Conservation (phyloP, 495 filamentous ascomycete species). For the Bathelium albidoporum region DNA sequence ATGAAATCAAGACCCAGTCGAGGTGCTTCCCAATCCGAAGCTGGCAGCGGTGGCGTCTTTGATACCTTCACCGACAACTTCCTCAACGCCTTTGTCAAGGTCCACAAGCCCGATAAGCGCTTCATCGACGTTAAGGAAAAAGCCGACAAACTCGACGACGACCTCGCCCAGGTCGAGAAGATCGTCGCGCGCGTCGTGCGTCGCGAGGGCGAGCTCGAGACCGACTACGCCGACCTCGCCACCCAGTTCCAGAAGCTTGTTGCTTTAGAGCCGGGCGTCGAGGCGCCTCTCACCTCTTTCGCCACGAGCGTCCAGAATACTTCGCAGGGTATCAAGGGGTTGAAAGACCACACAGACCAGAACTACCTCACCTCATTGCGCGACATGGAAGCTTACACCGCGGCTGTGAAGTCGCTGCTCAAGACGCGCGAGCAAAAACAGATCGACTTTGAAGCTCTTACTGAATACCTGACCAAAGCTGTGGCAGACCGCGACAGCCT, state of each 20-base stretch:
- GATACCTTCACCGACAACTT: conserved; percentile 94
- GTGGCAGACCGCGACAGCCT: conserved; percentile 81
- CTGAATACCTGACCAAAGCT: conserved; percentile 87
- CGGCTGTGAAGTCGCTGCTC: conserved; percentile 71
- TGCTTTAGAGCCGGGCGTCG: conserved; percentile 78
- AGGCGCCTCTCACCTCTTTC: conserved; percentile 69
- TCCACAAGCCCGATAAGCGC: conserved; percentile 86
- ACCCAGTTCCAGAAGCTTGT: conserved; percentile 90
- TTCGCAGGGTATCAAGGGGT: conserved; percentile 54
- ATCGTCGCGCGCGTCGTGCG: conserved; percentile 82
- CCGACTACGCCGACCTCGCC: conserved; percentile 79
- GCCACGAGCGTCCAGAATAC: conserved; percentile 79
- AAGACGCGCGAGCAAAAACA: conserved; percentile 96
- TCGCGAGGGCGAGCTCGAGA: conserved; percentile 78
- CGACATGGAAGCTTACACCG: conserved; percentile 89
- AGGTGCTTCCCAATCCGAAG: conserved; percentile 44
- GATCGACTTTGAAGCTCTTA: conserved; percentile 90
- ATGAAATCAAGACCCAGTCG: conserved; percentile 69
- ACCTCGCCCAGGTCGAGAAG: conserved; percentile 85
- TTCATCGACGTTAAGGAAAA: conserved; percentile 92
- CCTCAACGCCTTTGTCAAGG: conserved; percentile 92
- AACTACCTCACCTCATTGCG: conserved; percentile 84
- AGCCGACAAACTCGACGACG: conserved; percentile 90
- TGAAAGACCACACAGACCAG: conserved; percentile 90
- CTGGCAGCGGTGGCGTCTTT: conserved; percentile 56